Base-by-base conservation (phyloP, 352 stramenopile genomes). In the Peronospora destructor region DNA sequence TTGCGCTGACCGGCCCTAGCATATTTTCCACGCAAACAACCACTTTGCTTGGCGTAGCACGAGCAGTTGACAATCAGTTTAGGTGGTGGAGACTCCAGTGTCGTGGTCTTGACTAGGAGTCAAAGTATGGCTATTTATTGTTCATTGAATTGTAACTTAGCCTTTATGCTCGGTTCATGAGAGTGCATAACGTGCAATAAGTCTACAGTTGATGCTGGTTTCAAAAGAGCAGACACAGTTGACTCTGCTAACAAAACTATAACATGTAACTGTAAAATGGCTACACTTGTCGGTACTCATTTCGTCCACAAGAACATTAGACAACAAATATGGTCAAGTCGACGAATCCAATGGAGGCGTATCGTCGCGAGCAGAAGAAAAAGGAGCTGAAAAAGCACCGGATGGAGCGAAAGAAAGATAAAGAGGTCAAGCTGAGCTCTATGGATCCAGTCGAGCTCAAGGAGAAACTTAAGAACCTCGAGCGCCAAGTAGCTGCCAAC, bases 311-410 rank as follows among this genome's bases (percentile, higher is more conserved):
- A 16, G 2, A 36, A 36, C 30, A 16, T 4, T 36, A 16, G 12
- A 36, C 1, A n/a, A 1, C 4, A 6, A 36, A 14, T 3, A 32
- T 89, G 76, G 71, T 59, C 41, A 78, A 76, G 72, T 65, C 73
- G 35, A 39, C 68, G 40, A 89, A 86, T 48, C 73, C 78, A 25
- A 84, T 89, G 73, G 78, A 89, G 50, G 66, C 66, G 52, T 89
- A 72, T 46, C 73, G 76, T 43, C 66, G 73, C 39, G 78, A 87
- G 53, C 76, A 89, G 64, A 89, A 89, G 72, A 89, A 89, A 56
- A 89, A 89, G 71, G 78, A 89, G 59, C 68, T 86, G 28, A 89
- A 89, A 63, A 89, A 87, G 65, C 63, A 85, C 43, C 66, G 71
- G 10, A 2, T 49, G n/a, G 69, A 87, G 42, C 65, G 78, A 3